Evolutionary conservation across 768 basidiomycete species (phyloP).

Genomic region (Neoboletus brunneissimus): DNA sequence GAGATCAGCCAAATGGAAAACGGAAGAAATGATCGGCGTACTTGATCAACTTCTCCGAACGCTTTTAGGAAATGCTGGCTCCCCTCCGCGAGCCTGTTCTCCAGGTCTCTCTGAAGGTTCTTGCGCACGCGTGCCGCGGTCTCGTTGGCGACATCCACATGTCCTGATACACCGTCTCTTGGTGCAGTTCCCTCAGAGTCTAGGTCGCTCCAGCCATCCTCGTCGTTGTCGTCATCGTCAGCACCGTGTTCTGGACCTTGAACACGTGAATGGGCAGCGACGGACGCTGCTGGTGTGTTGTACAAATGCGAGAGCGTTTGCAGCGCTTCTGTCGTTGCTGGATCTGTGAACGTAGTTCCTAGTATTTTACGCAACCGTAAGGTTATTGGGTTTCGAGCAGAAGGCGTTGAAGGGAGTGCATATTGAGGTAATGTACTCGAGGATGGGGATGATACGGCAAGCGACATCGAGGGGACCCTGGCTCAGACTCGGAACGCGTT

Average conservation of each 20-base stretch:
- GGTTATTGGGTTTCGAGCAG: slow-evolving; percentile 71
- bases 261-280: slow-evolving; percentile 1
- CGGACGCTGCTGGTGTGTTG: slow-evolving; percentile 28
- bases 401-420: slow-evolving; percentile 1
- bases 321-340: slow-evolving; percentile 75
- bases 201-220: slow-evolving; percentile 28
- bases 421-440: slow-evolving; percentile 6
- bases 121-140: slow-evolving; percentile 73
- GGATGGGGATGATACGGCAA: too few species aligned
- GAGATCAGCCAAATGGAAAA: neutral
- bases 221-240: slow-evolving; percentile 28
- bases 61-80: slow-evolving; percentile 81
- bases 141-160: slow-evolving; percentile 48
- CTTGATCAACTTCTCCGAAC: slow-evolving; percentile 87
- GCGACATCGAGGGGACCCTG: too few species aligned
- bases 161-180: slow-evolving; percentile 8
- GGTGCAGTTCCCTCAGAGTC: slow-evolving; percentile 11
- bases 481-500: too few species aligned
- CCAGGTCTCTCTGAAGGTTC: slow-evolving; percentile 80
- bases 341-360: slow-evolving; percentile 74
- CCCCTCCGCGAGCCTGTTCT: slow-evolving; percentile 75
- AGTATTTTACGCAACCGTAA: slow-evolving; percentile 88
- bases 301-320: slow-evolving; percentile 83
- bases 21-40: slow-evolving; percentile 29
- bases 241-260: slow-evolving; percentile 24